Percentiles rank a stretch among this genome's conserved stretches.
Evolutionary conservation across 208 protist genomes (phyloP).

Genomic region (Trypanosoma brucei): DNA sequence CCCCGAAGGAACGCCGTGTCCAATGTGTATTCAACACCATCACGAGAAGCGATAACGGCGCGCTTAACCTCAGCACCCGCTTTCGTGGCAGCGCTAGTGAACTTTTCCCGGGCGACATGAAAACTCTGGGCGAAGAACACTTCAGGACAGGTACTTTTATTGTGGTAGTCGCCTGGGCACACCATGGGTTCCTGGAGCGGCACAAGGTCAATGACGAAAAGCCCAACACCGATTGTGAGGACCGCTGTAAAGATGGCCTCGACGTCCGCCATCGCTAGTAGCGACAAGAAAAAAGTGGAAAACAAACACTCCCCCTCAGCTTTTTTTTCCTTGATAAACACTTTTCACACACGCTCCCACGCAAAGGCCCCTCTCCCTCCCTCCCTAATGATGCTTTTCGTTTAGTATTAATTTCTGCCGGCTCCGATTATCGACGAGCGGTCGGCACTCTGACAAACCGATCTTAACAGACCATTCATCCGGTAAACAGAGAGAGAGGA

Average conservation of each 20-base stretch:
- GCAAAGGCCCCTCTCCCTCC: no score
- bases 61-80: slow-evolving; percentile 39
- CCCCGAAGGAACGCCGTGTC: slow-evolving; percentile 75
- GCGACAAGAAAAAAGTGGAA: slow-evolving; percentile 4
- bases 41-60: slow-evolving; percentile 42
- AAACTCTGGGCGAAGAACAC: slow-evolving; percentile 67
- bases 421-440: no score
- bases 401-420: slow-evolving; percentile 11
- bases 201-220: slow-evolving; percentile 75
- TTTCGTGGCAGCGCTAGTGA: slow-evolving; percentile 52
- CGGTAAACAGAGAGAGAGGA: no score
- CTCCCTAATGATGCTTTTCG: not conserved
- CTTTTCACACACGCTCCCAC: not conserved
- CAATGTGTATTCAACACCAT: slow-evolving; percentile 62
- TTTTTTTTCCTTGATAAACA: not conserved
- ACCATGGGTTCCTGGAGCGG: slow-evolving; percentile 70
- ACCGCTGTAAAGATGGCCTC: slow-evolving; percentile 32
- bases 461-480: no score
- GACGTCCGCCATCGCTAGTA: slow-evolving; percentile 31
- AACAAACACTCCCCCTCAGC: not conserved
- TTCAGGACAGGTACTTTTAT: slow-evolving; percentile 54
- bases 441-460: no score
- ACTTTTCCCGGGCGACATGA: slow-evolving; percentile 60
- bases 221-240: slow-evolving; percentile 48
- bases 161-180: slow-evolving; percentile 47